Conservation (phyloP, 345 rosid genomes). For the Odontarrhena argentea region DNA sequence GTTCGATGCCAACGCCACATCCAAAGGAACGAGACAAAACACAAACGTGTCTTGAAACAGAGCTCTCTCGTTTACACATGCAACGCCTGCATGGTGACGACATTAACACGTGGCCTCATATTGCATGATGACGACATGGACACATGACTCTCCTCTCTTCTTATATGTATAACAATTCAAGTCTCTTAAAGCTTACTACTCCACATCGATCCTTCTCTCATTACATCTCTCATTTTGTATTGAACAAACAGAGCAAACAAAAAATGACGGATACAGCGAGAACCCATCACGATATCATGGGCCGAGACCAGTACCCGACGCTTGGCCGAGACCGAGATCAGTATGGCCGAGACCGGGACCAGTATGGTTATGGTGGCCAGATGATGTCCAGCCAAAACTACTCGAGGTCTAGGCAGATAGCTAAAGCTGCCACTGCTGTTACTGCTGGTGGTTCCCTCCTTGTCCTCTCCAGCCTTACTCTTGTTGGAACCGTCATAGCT, state of each 20-base stretch:
- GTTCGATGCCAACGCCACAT: conserved; percentile 31
- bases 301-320: conserved; percentile 34
- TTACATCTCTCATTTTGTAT: background rate
- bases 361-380: too few species aligned
- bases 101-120: conserved; percentile 29
- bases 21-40: conserved; percentile 10
- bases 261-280: conserved; percentile 41
- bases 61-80: conserved; percentile 37
- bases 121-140: conserved; percentile 36
- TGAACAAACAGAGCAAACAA: background rate
- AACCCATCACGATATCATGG: conserved; percentile 40
- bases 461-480: conserved; percentile 68
- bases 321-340: conserved; percentile 37
- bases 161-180: conserved; percentile 25
- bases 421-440: conserved; percentile 78
- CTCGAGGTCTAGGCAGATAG: conserved; percentile 59
- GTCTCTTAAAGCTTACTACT: background rate
- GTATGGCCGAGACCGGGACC: conserved; percentile 48
- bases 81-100: conserved; percentile 40
- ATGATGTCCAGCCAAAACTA: conserved; percentile 30
- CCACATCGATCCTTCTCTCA: conserved; percentile 14
- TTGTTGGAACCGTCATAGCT: conserved; percentile 72
- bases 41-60: conserved; percentile 36
- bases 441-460: conserved; percentile 82
- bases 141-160: conserved; percentile 28